These are phyloP conservation scores for Lepidopterella palustris DNA, from an alignment of 495 filamentous ascomycete genomes.

Conservation along the genomic window DNA sequence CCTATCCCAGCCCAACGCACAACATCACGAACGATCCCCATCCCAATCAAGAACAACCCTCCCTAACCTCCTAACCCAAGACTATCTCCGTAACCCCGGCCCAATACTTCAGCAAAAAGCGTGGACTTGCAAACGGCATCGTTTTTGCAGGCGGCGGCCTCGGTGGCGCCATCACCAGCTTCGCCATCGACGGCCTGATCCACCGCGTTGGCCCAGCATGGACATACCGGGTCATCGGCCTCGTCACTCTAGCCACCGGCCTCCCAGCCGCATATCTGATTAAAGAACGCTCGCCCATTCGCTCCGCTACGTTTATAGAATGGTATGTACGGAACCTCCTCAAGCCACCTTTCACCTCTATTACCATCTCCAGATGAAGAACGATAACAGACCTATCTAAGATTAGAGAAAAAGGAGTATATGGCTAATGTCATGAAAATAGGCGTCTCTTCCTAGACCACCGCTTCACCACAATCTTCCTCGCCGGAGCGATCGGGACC, in stretches of 20 bases:
- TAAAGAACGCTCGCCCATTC: slow-evolving; percentile 45
- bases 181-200: slow-evolving; percentile 44
- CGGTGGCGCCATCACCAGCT: slow-evolving; percentile 45
- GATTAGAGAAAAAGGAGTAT: slow-evolving; percentile 17
- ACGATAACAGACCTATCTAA: too few species aligned
- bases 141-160: slow-evolving; percentile 49
- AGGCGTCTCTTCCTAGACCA: slow-evolving; percentile 42
- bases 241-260: slow-evolving; percentile 43
- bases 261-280: slow-evolving; percentile 51
- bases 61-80: slow-evolving; percentile 30
- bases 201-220: slow-evolving; percentile 43
- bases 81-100: slow-evolving; percentile 39
- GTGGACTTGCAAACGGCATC: slow-evolving; percentile 50
- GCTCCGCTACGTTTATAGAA: slow-evolving; percentile 42
- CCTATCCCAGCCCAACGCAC: too few species aligned
- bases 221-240: slow-evolving; percentile 48
- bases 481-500: slow-evolving; percentile 49
- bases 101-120: slow-evolving; percentile 49
- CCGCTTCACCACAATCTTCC: slow-evolving; percentile 46
- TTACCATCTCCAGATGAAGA: too few species aligned
- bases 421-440: neutral
- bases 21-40: too few species aligned
- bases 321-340: too few species aligned
- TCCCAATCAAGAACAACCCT: too few species aligned
- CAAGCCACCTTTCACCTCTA: too few species aligned